These are phyloP conservation scores for Laburnicola sp. DNA, from an alignment of 2,329 filamentous ascomycete genomes.

Conservation along the genomic window DNA sequence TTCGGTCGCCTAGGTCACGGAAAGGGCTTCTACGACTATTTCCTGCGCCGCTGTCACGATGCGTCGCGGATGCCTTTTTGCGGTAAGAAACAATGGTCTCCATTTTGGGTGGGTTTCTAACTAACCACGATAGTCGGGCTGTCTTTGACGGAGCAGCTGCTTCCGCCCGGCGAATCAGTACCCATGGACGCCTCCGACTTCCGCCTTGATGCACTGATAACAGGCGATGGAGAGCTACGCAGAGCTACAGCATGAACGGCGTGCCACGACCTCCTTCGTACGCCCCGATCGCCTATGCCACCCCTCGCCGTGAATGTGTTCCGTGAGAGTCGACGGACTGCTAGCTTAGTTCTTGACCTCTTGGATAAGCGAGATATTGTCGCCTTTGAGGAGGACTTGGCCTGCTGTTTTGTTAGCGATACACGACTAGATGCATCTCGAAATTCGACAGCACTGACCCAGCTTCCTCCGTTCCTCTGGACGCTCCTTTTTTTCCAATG, in stretches of 20 bases:
- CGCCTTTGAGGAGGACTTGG: constrained; percentile 84
- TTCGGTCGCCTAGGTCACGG: constrained; percentile 86
- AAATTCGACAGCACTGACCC: constrained; percentile 58
- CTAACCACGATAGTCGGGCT: constrained; percentile 66
- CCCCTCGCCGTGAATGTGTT: background rate
- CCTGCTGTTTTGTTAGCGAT: constrained; percentile 53
- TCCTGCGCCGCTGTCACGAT: constrained; percentile 73
- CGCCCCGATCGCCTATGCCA: background rate
- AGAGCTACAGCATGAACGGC: constrained; percentile 24
- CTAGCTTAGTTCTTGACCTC: constrained; percentile 32
- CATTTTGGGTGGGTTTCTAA: constrained; percentile 33
- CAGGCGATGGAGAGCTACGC: constrained; percentile 65
- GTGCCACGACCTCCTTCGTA: constrained; percentile 3
- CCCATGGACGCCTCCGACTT: constrained; percentile 78
- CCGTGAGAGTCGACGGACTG: background rate
- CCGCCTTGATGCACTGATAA: constrained; percentile 74
- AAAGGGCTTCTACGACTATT: constrained; percentile 96
- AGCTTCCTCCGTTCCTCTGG: constrained; percentile 77
- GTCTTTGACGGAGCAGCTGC: constrained; percentile 82
- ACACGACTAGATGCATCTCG: background rate
- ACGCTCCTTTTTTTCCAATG: constrained; percentile 76
- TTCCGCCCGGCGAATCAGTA: constrained; percentile 66
- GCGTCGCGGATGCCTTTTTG: constrained; percentile 59
- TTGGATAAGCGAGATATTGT: constrained; percentile 82
- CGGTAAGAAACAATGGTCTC: constrained; percentile 53